Evolutionary conservation across 129 eudicot species (phyloP).

Genomic region (Erigeron canadensis): DNA sequence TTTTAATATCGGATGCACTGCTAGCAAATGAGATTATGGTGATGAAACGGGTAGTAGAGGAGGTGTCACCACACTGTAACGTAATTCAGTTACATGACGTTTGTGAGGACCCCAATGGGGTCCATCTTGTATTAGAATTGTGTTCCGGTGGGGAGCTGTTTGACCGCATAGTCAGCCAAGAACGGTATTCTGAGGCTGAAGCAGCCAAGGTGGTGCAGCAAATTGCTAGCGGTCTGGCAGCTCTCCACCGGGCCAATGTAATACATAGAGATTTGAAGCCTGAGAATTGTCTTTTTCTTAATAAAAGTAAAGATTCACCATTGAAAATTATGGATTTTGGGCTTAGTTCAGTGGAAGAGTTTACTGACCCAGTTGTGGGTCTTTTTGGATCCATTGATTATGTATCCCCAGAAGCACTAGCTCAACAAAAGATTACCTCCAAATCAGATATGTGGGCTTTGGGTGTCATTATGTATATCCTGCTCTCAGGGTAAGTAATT

Average conservation of each 20-base stretch:
- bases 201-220: conserved; percentile 75
- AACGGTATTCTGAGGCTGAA: conserved; percentile 62
- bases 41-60: conserved; percentile 74
- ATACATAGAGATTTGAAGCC: conserved; percentile 84
- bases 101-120: conserved; percentile 64
- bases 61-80: conserved; percentile 70
- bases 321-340: conserved; percentile 89
- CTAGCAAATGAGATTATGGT: conserved; percentile 75
- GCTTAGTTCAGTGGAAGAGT: conserved; percentile 79
- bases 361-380: conserved; percentile 80
- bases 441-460: conserved; percentile 84
- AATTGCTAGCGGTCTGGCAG: conserved; percentile 62
- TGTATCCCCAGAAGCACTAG: conserved; percentile 82
- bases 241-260: conserved; percentile 62
- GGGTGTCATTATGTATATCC: conserved; percentile 78
- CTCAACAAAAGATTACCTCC: conserved; percentile 49
- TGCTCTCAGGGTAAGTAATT: conserved; percentile 67
- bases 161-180: conserved; percentile 73
- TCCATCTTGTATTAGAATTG: conserved; percentile 65
- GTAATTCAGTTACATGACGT: conserved; percentile 76
- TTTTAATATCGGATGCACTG: conserved; percentile 63
- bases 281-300: conserved; percentile 72
- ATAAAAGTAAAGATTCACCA: conserved; percentile 48
- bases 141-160: conserved; percentile 85
- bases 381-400: conserved; percentile 86